Percentiles rank a stretch among this genome's conserved stretches.
These are phyloP conservation scores for Lichtheimia hyalospora DNA, from an alignment of 371 early-diverging fungal species.

Conservation along the genomic window DNA sequence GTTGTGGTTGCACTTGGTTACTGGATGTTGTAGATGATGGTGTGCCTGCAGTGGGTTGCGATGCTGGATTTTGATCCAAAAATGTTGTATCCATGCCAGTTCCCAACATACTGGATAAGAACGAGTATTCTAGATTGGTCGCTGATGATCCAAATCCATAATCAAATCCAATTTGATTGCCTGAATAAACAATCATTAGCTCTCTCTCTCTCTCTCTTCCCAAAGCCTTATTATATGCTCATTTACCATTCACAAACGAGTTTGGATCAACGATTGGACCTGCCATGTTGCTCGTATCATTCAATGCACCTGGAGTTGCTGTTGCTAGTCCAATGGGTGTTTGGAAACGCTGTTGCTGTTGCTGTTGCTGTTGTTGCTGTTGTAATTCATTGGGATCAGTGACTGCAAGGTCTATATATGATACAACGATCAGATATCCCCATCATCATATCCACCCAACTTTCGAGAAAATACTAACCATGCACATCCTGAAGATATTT, in stretches of 20 bases:
- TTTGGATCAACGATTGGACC: conserved; percentile 6
- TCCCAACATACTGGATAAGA: conserved; percentile 81
- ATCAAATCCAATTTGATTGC: conserved; percentile 12
- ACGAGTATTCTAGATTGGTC: conserved; percentile 84
- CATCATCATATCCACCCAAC: background rate
- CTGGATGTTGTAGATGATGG: background rate
- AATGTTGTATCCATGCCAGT: conserved; percentile 21
- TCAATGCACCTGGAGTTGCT: no score
- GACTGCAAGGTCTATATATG: no score
- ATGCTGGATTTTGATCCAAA: conserved; percentile 8
- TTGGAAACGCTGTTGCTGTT: conserved; percentile 6
- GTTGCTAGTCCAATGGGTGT: background rate
- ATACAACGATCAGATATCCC: no score
- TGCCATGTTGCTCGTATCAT: background rate
- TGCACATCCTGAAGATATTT: conserved; percentile 73
- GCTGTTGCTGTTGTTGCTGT: conserved; percentile 1
- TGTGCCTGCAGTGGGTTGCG: background rate
- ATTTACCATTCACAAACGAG: conserved; percentile 5
- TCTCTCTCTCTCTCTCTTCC: no score
- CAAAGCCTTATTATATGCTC: background rate
- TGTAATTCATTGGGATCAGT: background rate
- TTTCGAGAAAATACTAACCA: conserved; percentile 6
- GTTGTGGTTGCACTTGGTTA: background rate
- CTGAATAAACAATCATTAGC: background rate
- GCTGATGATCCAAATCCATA: conserved; percentile 83